A percentile compares a stretch with the other conserved stretches of the same genome.
Conservation (phyloP, 2,329 filamentous ascomycete genomes). For the Alternaria angustiovoidea region DNA sequence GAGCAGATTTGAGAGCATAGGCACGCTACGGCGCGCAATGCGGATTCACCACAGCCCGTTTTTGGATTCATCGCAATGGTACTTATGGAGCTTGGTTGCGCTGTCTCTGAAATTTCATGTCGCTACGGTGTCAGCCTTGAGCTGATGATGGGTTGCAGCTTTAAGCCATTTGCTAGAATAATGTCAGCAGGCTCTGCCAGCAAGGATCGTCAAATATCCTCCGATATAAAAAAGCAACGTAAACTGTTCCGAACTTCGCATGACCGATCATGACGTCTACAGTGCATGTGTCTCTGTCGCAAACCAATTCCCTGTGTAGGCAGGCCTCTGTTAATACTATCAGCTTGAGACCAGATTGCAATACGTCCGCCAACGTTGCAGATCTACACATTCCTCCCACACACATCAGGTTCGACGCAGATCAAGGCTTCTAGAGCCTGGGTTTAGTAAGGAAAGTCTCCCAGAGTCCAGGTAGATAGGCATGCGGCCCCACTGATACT, state of each 20-base stretch:
- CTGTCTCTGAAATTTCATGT: neutral
- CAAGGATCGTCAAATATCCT: neutral
- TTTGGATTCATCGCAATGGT: neutral
- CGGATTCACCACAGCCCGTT: neutral
- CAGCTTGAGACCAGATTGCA: neutral
- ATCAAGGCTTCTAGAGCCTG: neutral
- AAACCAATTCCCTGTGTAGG: neutral
- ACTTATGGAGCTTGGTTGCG: neutral
- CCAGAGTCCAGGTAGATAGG: neutral
- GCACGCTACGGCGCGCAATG: conserved; percentile 5
- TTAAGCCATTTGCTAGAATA: neutral
- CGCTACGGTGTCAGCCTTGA: neutral
- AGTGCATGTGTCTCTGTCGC: neutral
- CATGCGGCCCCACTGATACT: conserved; percentile 1
- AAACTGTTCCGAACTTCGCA: neutral
- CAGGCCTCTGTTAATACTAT: neutral
- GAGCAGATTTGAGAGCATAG: conserved; percentile 26
- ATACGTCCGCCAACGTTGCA: neutral
- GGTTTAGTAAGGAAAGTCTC: neutral
- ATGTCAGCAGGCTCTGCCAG: neutral
- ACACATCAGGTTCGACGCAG: neutral
- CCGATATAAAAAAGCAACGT: neutral
- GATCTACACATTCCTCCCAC: neutral
- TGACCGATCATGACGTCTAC: neutral
- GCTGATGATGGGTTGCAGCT: neutral